phyloP scores from a whole-genome alignment of 169 alveolate species.

The Babesia bovis region DNA sequence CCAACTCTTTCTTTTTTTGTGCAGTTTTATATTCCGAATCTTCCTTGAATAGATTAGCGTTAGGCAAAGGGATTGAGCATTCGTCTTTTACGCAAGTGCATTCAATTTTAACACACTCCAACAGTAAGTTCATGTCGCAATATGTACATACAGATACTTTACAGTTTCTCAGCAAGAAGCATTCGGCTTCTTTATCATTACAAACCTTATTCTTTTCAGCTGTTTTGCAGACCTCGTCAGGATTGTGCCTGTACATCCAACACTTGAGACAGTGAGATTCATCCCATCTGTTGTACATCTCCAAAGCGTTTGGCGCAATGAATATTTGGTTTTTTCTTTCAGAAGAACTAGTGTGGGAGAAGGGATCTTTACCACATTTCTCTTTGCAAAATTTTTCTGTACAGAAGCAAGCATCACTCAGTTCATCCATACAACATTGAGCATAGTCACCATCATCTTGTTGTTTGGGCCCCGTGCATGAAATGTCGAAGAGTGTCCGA shows the following conservation, averaged over 20 bases:
- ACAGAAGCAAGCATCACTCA: slow-evolving; percentile 15
- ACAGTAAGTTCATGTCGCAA: slow-evolving; percentile 41
- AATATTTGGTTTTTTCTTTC: not conserved
- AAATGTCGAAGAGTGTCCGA: not conserved
- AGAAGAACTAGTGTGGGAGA: not conserved
- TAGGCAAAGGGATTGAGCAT: slow-evolving; percentile 15
- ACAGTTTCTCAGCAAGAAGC: slow-evolving; percentile 47
- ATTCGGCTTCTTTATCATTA: not conserved
- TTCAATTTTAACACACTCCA: slow-evolving; percentile 38
- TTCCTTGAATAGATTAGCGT: slow-evolving; percentile 11
- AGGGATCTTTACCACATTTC: slow-evolving; percentile 1
- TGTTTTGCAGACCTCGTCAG: slow-evolving; percentile 7
- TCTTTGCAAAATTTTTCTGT: slow-evolving; percentile 18
- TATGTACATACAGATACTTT: slow-evolving; percentile 47
- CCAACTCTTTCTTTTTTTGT: not conserved
- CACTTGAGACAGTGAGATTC: slow-evolving; percentile 4
- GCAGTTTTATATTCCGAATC: slow-evolving; percentile 7
- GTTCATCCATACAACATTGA: slow-evolving; percentile 22
- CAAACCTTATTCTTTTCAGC: not conserved
- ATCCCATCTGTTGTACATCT: slow-evolving; percentile 18
- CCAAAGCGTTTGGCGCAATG: slow-evolving; percentile 6
- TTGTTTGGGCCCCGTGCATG: not conserved
- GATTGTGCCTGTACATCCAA: slow-evolving; percentile 39
- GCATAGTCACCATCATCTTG: not conserved
- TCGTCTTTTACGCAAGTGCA: slow-evolving; percentile 20